Base-by-base conservation (phyloP, 768 basidiomycete genomes). In the Rhizopogon vesiculosus region DNA sequence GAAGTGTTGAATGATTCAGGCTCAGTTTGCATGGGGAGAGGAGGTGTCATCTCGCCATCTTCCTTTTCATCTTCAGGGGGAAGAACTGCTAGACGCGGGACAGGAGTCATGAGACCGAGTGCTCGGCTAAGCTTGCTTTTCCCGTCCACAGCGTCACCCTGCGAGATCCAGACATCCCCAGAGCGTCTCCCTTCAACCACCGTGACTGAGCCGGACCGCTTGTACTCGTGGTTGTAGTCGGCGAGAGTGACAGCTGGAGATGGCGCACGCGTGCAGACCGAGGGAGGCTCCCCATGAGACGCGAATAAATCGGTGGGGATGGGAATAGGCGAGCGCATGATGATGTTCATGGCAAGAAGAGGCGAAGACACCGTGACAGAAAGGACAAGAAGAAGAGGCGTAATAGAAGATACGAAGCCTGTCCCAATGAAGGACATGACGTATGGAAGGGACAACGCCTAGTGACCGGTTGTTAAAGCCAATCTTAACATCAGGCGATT, bases 131-230 rank as follows among this genome's bases (percentile, higher is more conserved):
- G 59, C 61, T 83, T 85, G 53, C 72, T 72, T 67, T 84, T 86
- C 1, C 84, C 84, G 48, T 86, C 84, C 19, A 85, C 72, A 7
- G 87, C 87, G 57, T 89, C 82, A n/a, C 87, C 86, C 53, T 85
- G 85, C 12, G 80, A 66, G 59, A 89, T 69, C 88, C 88, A 89
- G 29, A 89, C 82, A 61, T 89, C 87, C 25, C 85, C 85, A 60
- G 85, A 87, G 45, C 85, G 83, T 33, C 85, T 80, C 29, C 81
- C 82, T 67, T 89, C 85, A 19, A 89, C 82, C 41, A 87, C 81
- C 18, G 85, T 87, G 50, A 72, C 60, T 57, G 80, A 83, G 45
- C 77, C 81, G 66, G 84, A 85, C 53, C 81, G 80, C 66, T 85
- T 87, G 68, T 82, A 84, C 51, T 83, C 79, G 18, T 59, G 29